phyloP scores from a whole-genome alignment of 805 yeast species.

The Ogataea pilisensis region DNA sequence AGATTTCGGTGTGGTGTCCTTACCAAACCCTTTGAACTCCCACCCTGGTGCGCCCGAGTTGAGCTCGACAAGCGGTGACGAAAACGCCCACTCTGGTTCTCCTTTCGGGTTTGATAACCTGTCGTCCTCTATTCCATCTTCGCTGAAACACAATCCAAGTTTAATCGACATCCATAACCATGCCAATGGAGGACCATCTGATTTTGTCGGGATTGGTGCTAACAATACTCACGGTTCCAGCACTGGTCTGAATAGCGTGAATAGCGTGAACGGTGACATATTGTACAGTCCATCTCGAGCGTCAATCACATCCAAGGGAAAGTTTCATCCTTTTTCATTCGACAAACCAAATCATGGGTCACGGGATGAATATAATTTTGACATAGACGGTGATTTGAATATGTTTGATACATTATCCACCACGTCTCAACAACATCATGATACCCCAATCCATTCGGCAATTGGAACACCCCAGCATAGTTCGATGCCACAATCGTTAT shows the following conservation, averaged over 20 bases:
- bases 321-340: conserved; percentile 14
- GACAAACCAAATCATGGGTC: conserved; percentile 3
- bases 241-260: background rate
- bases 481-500: background rate
- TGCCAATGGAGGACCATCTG: background rate
- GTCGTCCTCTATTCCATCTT: conserved; percentile 20
- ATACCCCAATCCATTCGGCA: background rate
- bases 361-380: conserved; percentile 20
- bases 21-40: conserved; percentile 3
- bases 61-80: conserved; percentile 3
- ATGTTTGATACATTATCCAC: conserved; percentile 22
- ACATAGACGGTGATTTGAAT: conserved; percentile 27
- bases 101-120: conserved; percentile 21
- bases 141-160: conserved; percentile 22
- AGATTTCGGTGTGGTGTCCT: conserved; percentile 19
- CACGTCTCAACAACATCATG: background rate
- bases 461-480: conserved; percentile 1
- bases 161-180: conserved; percentile 11
- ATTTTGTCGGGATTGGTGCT: background rate
- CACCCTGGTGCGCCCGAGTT: conserved; percentile 12
- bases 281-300: conserved; percentile 24
- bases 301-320: conserved; percentile 14
- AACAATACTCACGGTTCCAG: too few species aligned
- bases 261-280: conserved; percentile 2
- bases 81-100: conserved; percentile 12